Evolutionary conservation across 805 yeast genomes (phyloP).

Genomic region (Myxozyma neotropica): DNA sequence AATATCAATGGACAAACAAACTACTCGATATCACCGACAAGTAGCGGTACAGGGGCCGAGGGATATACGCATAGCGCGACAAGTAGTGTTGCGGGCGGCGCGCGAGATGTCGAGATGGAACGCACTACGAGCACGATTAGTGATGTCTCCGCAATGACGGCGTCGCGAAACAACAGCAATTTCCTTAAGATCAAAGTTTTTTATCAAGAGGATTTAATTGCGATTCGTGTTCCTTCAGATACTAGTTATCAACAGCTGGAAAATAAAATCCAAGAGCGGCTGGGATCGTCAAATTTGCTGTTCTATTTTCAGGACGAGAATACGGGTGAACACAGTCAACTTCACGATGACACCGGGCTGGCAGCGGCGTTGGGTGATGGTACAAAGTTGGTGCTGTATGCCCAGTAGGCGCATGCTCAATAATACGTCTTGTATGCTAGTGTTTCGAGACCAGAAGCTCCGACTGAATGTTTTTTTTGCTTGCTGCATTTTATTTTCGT

Average conservation of each 20-base stretch:
- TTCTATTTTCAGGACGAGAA: conserved; percentile 39
- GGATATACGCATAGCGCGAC: conserved; percentile 15
- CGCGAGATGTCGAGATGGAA: conserved; percentile 22
- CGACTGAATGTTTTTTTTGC: background rate
- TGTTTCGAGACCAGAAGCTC: no score
- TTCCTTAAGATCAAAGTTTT: conserved; percentile 46
- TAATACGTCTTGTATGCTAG: no score
- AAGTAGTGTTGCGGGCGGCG: conserved; percentile 3
- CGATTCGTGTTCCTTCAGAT: conserved; percentile 44
- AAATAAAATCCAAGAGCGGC: conserved; percentile 41
- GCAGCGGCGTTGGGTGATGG: conserved; percentile 39
- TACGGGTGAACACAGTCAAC: conserved; percentile 35
- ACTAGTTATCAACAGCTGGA: conserved; percentile 40
- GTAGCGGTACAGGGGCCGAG: conserved; percentile 3
- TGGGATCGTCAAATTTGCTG: conserved; percentile 38
- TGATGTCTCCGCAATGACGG: conserved; percentile 2
- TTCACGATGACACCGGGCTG: conserved; percentile 44
- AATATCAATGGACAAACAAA: background rate
- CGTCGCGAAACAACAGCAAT: conserved; percentile 9
- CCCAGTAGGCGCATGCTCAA: conserved; percentile 23
- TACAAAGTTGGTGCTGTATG: conserved; percentile 26
- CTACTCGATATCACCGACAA: conserved; percentile 13
- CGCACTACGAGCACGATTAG: conserved; percentile 10
- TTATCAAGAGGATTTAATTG: conserved; percentile 44
- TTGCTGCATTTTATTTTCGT: background rate